Percentiles rank a stretch among this genome's conserved stretches.
Conservation (phyloP, 179 eudicot species). For the Silene noctiflora region DNA sequence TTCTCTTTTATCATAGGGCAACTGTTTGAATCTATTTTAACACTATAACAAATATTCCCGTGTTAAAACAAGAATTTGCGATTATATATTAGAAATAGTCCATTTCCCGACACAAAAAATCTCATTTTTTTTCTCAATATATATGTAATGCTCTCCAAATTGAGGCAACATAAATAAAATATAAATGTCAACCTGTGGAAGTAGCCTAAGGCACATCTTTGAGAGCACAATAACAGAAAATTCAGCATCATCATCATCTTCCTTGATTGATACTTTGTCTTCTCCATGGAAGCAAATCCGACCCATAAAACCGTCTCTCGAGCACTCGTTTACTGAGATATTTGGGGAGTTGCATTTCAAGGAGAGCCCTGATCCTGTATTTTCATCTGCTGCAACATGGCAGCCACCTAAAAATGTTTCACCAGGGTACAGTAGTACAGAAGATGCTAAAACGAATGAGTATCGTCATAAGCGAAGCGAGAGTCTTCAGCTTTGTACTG, state of each 20-base stretch:
- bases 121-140: neutral
- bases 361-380: conserved; percentile 28
- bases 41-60: no score
- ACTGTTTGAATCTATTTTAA: no score
- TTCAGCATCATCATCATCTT: conserved; percentile 28
- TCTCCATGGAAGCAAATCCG: conserved; percentile 48
- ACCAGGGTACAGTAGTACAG: neutral
- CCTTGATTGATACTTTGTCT: conserved; percentile 49
- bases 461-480: conserved; percentile 40
- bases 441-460: conserved; percentile 8
- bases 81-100: conserved; percentile 14
- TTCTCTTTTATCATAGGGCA: no score
- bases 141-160: conserved; percentile 8
- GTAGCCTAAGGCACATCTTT: conserved; percentile 65
- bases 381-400: conserved; percentile 14
- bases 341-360: conserved; percentile 75
- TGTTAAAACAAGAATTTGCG: no score
- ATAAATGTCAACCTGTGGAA: conserved; percentile 62
- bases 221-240: conserved; percentile 60
- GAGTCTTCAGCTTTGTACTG: conserved; percentile 68
- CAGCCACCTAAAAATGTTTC: conserved; percentile 13
- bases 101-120: conserved; percentile 11
- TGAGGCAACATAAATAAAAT: conserved; percentile 2
- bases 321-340: conserved; percentile 59
- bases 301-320: conserved; percentile 30